phyloP scores from a whole-genome alignment of 2,329 filamentous ascomycete species.

The Passalora sequoiae region DNA sequence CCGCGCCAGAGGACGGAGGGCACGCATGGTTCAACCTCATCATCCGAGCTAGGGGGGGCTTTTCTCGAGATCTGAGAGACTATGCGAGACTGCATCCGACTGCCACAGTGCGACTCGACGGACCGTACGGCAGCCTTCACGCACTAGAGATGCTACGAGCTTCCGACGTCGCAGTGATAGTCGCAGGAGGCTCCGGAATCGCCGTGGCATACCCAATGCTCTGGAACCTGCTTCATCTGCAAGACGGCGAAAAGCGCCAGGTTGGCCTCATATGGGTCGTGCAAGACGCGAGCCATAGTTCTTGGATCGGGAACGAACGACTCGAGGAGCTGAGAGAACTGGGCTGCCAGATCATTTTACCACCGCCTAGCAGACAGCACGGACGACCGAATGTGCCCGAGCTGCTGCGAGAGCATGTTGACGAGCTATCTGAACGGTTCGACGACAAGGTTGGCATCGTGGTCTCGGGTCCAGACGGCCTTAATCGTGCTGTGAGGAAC shows the following conservation, averaged over 20 bases:
- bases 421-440: constrained; percentile 28
- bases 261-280: constrained; percentile 55
- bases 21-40: constrained; percentile 54
- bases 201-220: constrained; percentile 59
- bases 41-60: constrained; percentile 56
- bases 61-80: constrained; percentile 52
- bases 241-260: constrained; percentile 1
- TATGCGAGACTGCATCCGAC: constrained; percentile 45
- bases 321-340: constrained; percentile 46
- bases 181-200: constrained; percentile 62
- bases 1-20: constrained; percentile 43
- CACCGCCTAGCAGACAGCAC: constrained; percentile 50
- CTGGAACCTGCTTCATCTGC: constrained; percentile 39
- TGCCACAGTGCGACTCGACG: constrained; percentile 53
- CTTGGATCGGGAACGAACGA: constrained; percentile 50
- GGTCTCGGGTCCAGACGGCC: constrained; percentile 57
- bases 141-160: constrained; percentile 50
- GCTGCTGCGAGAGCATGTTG: constrained; percentile 40
- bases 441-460: constrained; percentile 46
- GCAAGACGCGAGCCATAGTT: constrained; percentile 48
- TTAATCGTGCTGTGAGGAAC: constrained; percentile 59
- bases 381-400: constrained; percentile 51
- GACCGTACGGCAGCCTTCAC: constrained; percentile 58
- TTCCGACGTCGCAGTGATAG: constrained; percentile 48
- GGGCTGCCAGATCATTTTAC: constrained; percentile 51